Base-by-base conservation (phyloP, 192 early-diverging fungal species). In the Coemansia asiatica region DNA sequence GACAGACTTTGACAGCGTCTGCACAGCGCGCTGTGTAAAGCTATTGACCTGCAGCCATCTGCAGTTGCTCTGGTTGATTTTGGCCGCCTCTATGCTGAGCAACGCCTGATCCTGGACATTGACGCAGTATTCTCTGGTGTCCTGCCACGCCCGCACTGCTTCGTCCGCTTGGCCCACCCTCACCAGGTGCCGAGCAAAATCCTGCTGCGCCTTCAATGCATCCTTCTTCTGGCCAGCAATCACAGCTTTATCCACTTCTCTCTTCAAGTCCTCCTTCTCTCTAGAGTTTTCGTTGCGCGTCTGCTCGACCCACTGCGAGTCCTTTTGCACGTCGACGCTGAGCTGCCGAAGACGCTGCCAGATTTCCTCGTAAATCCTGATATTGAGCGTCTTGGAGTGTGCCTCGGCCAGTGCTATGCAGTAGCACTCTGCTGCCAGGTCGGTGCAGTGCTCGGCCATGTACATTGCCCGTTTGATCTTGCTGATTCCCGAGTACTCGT, bases 41-140 rank as follows among this genome's bases (percentile, higher is more conserved):
- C 67, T 74, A 36, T 35, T 53, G 29, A 74, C 66, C 56, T 80
- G 77, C 68, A 70, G 18, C 77, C 77, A 80, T 55, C 72, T 56
- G 28, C 47, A 33, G 27, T 60, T 60, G 33, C 49, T 13, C 69
- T 67, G 67, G 35, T 58, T 57, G 16, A 69, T 57, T 16, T 62
- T 63, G 15, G 72, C 72, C 6, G 63, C 56, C 53, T 71, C 50
- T 0, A 72, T 13, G 19, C 61, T 56, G 61, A 81, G 53, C 46
- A 58, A 22, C 16, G 57, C 72, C 36, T 81, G 72, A 13, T 71
- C 72, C 2, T 29, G 31, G 19, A 74, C 58, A 35, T 44, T 66
- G 1, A 55, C 23, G 51, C 78, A 71, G 28, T 51, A 66, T 21
- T 61, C 63, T 29, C 78, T 71, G 2, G 58, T 69, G 18, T 71